A percentile compares a stretch with the other conserved stretches of the same genome.
Conservation (phyloP, 345 rosid species). For the Firmiana major region DNA sequence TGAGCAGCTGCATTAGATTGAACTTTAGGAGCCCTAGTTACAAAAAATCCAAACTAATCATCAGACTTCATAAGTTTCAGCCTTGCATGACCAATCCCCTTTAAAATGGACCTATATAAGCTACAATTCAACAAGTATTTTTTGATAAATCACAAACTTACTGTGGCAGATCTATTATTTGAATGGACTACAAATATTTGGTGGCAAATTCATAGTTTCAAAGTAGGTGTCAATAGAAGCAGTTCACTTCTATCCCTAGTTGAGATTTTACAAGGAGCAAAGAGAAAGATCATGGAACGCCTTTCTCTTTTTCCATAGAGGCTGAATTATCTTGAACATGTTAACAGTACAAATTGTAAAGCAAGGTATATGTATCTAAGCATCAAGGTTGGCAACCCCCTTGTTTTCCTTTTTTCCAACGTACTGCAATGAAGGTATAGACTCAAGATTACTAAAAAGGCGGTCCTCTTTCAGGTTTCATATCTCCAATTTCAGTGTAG, state of each 20-base stretch:
- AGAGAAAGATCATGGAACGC: neutral
- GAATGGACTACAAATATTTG: neutral
- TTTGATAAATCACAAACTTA: neutral
- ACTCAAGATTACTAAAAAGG: neutral
- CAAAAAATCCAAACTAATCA: conserved; percentile 15
- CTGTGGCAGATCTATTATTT: neutral
- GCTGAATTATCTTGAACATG: neutral
- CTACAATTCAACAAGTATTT: neutral
- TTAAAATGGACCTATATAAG: neutral
- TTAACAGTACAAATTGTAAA: neutral
- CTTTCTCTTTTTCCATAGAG: neutral
- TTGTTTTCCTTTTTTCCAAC: neutral
- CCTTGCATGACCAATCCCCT: conserved; percentile 1
- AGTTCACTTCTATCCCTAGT: neutral
- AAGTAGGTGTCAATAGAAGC: neutral
- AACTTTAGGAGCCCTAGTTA: conserved; percentile 41
- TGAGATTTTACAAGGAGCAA: neutral
- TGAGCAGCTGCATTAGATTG: conserved; percentile 25
- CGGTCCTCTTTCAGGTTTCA: neutral
- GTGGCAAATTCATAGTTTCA: neutral
- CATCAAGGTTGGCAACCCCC: neutral
- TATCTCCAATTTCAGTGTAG: neutral
- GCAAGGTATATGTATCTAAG: neutral
- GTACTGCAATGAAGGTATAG: neutral
- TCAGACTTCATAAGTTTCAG: conserved; percentile 7